phyloP scores from a whole-genome alignment of 306 rosid genomes.

The Glycine soja region DNA sequence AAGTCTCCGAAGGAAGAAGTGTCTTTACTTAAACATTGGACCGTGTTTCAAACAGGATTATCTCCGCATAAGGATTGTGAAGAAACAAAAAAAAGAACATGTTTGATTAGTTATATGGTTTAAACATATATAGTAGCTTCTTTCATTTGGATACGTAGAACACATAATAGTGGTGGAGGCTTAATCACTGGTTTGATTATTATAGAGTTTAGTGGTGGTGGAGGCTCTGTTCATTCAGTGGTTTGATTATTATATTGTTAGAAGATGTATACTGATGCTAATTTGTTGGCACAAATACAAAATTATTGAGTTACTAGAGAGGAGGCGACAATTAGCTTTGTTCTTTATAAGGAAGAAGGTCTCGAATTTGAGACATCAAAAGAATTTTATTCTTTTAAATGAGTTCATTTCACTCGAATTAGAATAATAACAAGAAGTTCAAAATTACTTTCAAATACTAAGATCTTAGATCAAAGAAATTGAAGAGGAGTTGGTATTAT shows the following conservation, averaged over 20 bases:
- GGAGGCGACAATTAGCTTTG: neutral
- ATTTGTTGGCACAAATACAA: slow-evolving; percentile 52
- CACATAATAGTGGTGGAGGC: slow-evolving; percentile 3
- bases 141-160: slow-evolving; percentile 27
- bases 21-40: no score
- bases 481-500: neutral
- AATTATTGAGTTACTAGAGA: neutral
- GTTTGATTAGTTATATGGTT: neutral
- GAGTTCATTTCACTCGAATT: neutral
- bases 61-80: no score
- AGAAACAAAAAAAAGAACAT: no score
- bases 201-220: neutral
- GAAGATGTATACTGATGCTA: slow-evolving; percentile 50
- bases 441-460: neutral
- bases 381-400: neutral
- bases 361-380: neutral
- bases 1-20: no score
- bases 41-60: no score
- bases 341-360: neutral
- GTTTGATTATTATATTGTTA: slow-evolving; percentile 23
- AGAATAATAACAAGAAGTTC: neutral
- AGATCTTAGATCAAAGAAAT: neutral
- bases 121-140: neutral
- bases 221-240: slow-evolving; percentile 22
- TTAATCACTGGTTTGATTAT: no score